Percentiles rank a stretch among this genome's conserved stretches.
Conservation (phyloP, 2,329 filamentous ascomycete genomes). For the Biscogniauxia sp. region DNA sequence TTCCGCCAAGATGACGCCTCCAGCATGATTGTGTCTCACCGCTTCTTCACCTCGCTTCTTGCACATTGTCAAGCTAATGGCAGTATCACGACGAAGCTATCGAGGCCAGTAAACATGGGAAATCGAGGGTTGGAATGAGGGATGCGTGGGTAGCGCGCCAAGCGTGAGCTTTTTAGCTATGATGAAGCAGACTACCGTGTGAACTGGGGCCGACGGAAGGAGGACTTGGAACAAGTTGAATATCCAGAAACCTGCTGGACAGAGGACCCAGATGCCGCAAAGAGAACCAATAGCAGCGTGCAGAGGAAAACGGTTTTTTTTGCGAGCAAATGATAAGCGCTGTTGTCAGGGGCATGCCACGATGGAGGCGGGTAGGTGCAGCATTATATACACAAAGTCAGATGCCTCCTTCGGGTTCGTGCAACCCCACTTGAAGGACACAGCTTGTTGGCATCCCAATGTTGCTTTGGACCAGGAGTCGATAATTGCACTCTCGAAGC, state of each 20-base stretch:
- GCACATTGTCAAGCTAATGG: not conserved
- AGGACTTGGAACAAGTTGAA: not conserved
- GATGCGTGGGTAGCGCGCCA: not conserved
- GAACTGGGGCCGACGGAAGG: not conserved
- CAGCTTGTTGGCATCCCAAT: not conserved
- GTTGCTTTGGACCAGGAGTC: not conserved
- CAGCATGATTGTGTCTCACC: conserved; percentile 12
- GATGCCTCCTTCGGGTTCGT: not conserved
- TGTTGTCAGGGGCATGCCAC: not conserved
- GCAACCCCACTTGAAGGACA: not conserved
- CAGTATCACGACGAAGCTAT: not conserved
- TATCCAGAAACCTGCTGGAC: not conserved
- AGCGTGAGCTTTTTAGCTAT: not conserved
- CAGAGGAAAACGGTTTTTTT: not conserved
- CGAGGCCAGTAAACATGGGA: not conserved
- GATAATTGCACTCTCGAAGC: not conserved
- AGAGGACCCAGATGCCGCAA: not conserved
- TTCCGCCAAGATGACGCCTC: conserved; percentile 9
- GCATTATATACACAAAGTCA: not conserved
- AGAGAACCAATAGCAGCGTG: not conserved
- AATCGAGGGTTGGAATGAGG: not conserved
- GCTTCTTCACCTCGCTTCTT: conserved; percentile 4
- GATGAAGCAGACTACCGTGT: not conserved
- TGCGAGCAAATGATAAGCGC: not conserved
- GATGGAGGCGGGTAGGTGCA: not conserved